phyloP scores from a whole-genome alignment of 768 basidiomycete genomes.

The Paxillus involutus region DNA sequence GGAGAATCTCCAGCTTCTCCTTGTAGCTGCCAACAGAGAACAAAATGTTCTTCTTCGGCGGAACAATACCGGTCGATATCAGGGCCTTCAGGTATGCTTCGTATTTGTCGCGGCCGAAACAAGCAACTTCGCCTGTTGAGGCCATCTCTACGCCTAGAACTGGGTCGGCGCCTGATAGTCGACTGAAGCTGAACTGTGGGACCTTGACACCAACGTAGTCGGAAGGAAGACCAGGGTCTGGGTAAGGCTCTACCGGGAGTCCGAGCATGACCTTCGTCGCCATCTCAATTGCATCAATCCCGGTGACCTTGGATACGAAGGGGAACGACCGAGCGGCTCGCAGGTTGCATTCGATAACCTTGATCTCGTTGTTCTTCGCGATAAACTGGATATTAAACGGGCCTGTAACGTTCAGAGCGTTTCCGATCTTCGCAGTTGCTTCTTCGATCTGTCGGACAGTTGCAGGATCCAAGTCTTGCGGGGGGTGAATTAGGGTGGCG shows the following conservation, averaged over 20 bases:
- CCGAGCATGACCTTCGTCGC: slow-evolving; percentile 99
- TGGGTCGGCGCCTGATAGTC: slow-evolving; percentile 95
- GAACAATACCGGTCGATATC: slow-evolving; percentile 92
- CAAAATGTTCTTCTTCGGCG: slow-evolving; percentile 96
- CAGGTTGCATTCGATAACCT: slow-evolving; percentile 99
- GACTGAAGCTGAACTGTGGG: slow-evolving; percentile 98
- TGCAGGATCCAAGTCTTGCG: slow-evolving; percentile 96
- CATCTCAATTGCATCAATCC: slow-evolving; percentile 97
- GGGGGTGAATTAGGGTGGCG: slow-evolving; percentile 96
- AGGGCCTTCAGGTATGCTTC: slow-evolving; percentile 98
- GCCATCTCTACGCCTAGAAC: slow-evolving; percentile 99
- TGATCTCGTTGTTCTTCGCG: slow-evolving; percentile 99
- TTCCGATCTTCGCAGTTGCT: slow-evolving; percentile 96
- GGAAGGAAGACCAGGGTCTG: slow-evolving; percentile 78
- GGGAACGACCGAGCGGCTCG: slow-evolving; percentile 98
- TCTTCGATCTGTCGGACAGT: slow-evolving; percentile 96
- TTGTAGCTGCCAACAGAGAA: slow-evolving; percentile 96
- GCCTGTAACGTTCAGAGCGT: slow-evolving; percentile 96
- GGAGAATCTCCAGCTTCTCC: slow-evolving; percentile 95
- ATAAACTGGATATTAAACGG: slow-evolving; percentile 99
- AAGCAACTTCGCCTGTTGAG: slow-evolving; percentile 98
- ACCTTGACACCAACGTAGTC: slow-evolving; percentile 99
- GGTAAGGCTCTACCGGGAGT: slow-evolving; percentile 86
- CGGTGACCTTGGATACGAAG: slow-evolving; percentile 98
- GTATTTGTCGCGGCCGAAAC: slow-evolving; percentile 96